A percentile compares a stretch with the other conserved stretches of the same genome.
Evolutionary conservation across 805 yeast genomes (phyloP).

Genomic region (Metschnikowia gelsemii): DNA sequence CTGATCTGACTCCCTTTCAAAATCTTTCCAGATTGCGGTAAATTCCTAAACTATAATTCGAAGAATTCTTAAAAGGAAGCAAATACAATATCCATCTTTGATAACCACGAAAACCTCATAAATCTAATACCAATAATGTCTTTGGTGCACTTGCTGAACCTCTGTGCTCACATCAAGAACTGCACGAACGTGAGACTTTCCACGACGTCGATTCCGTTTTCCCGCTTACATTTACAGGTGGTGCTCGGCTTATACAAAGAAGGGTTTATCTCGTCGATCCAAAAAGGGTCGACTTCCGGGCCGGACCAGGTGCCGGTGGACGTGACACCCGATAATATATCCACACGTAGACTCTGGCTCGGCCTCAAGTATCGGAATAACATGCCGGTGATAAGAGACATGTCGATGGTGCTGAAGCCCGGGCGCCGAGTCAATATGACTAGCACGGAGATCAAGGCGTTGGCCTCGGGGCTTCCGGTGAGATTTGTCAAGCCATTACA

Average conservation of each 20-base stretch:
- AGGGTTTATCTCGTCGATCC: constrained; percentile 83
- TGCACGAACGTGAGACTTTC: constrained; percentile 73
- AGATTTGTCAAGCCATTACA: constrained; percentile 76
- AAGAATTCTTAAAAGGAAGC: too few species aligned
- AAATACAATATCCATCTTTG: too few species aligned
- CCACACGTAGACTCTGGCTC: constrained; percentile 87
- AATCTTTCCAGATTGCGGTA: too few species aligned
- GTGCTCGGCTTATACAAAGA: constrained; percentile 84
- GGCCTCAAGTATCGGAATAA: constrained; percentile 85
- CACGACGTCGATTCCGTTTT: constrained; percentile 77
- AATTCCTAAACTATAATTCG: too few species aligned
- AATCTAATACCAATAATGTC: too few species aligned
- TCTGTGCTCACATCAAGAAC: constrained; percentile 87
- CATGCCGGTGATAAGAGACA: constrained; percentile 69
- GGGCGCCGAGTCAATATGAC: constrained; percentile 68
- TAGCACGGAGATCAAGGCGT: constrained; percentile 60
- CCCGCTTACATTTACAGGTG: constrained; percentile 77
- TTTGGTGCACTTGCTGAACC: constrained; percentile 75
- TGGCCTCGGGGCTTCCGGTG: constrained; percentile 74
- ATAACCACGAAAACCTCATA: neutral
- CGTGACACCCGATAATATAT: constrained; percentile 81
- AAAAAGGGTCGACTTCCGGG: constrained; percentile 78
- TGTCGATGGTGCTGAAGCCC: constrained; percentile 80
- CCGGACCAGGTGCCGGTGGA: constrained; percentile 78
- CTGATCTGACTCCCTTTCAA: neutral